Evolutionary conservation across 257 asterid genomes (phyloP).

Genomic region (Jacaranda mimosifolia): DNA sequence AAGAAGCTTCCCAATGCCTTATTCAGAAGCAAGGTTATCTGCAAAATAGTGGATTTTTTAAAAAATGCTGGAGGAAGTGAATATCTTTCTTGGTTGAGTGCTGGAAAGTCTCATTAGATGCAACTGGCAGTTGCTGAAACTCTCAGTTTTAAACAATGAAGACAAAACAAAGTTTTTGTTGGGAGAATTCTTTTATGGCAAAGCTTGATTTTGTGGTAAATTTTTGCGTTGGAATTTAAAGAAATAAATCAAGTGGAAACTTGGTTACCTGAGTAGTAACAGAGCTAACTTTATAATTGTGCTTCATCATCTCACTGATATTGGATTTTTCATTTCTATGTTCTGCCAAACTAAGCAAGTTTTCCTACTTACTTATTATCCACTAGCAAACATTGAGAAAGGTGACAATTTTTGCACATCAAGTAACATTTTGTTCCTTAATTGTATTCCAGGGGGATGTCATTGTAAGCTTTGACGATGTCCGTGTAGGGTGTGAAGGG

Average conservation of each 20-base stretch:
- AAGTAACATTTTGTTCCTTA: constrained; percentile 29
- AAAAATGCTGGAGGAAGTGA: too few species aligned
- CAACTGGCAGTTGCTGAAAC: background rate
- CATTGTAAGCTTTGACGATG: constrained; percentile 85
- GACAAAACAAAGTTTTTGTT: constrained; percentile 6
- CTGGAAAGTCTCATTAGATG: background rate
- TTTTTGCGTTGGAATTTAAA: background rate
- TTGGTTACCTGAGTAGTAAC: background rate
- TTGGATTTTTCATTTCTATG: background rate
- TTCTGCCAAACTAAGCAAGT: background rate
- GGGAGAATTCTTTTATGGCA: background rate
- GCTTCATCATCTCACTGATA: background rate
- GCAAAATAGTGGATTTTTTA: too few species aligned
- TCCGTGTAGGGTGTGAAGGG: constrained; percentile 94
- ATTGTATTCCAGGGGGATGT: constrained; percentile 83
- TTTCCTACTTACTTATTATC: background rate
- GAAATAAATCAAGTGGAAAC: constrained; percentile 12
- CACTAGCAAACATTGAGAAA: constrained; percentile 22
- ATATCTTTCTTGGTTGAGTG: background rate
- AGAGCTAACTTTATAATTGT: background rate
- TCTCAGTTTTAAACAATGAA: background rate
- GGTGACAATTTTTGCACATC: background rate
- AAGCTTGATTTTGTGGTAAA: constrained; percentile 12
- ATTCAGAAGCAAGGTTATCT: too few species aligned
- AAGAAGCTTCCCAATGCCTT: constrained; percentile 7